Percentiles rank a stretch among this genome's conserved stretches.
Conservation (phyloP, 2,329 filamentous ascomycete species). For the Fusarium sp. region DNA sequence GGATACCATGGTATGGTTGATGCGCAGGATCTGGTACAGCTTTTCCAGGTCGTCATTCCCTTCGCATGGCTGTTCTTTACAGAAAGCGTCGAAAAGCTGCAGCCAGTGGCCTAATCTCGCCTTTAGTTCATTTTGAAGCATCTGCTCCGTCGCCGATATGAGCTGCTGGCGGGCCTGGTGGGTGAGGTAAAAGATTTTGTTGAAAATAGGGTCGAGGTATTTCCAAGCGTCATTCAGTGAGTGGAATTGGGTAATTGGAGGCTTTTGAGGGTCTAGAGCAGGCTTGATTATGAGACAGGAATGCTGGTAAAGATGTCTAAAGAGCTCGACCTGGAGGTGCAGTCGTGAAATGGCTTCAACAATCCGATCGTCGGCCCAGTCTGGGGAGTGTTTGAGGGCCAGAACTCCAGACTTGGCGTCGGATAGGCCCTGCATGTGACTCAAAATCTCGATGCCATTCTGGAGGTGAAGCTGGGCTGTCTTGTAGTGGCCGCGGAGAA, state of each 20-base stretch:
- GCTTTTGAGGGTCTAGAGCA: neutral
- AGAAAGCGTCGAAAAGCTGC: slow-evolving; percentile 46
- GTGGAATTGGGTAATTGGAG: slow-evolving; percentile 11
- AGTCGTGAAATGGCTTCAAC: slow-evolving; percentile 58
- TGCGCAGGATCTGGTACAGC: slow-evolving; percentile 50
- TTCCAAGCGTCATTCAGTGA: slow-evolving; percentile 42
- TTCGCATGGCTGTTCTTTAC: slow-evolving; percentile 17
- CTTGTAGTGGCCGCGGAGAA: slow-evolving; percentile 38
- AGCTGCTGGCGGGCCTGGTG: slow-evolving; percentile 30
- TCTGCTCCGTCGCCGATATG: slow-evolving; percentile 5
- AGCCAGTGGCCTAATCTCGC: slow-evolving; percentile 42
- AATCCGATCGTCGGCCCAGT: slow-evolving; percentile 60
- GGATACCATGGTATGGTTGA: slow-evolving; percentile 60
- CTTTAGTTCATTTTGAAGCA: slow-evolving; percentile 32
- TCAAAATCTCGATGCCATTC: slow-evolving; percentile 48
- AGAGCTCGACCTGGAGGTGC: slow-evolving; percentile 49
- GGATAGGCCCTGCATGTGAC: slow-evolving; percentile 56
- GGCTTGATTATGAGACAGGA: slow-evolving; percentile 28
- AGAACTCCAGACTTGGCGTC: slow-evolving; percentile 47
- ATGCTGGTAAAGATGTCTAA: slow-evolving; percentile 38
- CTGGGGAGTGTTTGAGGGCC: slow-evolving; percentile 26
- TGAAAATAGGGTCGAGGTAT: slow-evolving; percentile 35
- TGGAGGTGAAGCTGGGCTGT: slow-evolving; percentile 38
- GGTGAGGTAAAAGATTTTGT: slow-evolving; percentile 41
- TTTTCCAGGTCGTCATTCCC: slow-evolving; percentile 42